These are phyloP conservation scores for Gymnopilus dilepis DNA, from an alignment of 768 basidiomycete species.

Conservation along the genomic window DNA sequence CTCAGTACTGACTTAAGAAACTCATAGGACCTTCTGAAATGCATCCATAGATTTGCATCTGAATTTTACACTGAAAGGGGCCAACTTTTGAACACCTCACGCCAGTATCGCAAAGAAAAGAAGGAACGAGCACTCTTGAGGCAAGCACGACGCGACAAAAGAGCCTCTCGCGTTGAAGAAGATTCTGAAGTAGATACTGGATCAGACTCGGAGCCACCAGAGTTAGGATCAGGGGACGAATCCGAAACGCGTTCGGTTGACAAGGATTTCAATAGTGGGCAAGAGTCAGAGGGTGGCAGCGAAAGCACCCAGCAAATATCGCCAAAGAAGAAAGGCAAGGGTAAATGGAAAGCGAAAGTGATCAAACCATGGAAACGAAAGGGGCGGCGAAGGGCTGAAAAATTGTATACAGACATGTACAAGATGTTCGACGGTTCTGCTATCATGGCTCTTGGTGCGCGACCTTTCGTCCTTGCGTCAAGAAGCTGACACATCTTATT, in stretches of 20 bases:
- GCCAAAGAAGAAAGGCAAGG: neutral
- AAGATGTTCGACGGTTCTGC: conserved; percentile 75
- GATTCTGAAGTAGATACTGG: conserved; percentile 19
- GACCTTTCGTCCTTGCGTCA: neutral
- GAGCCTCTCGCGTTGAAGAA: neutral
- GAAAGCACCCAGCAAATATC: conserved; percentile 13
- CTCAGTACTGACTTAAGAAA: neutral
- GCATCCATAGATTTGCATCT: conserved; percentile 51
- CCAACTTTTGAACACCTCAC: conserved; percentile 57
- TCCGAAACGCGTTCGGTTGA: conserved; percentile 4
- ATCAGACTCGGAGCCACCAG: conserved; percentile 3
- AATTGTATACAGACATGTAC: conserved; percentile 68
- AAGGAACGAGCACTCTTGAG: conserved; percentile 33
- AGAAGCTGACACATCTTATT: neutral
- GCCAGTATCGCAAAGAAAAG: conserved; percentile 49
- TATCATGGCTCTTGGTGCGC: conserved; percentile 71
- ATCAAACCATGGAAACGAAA: conserved; percentile 10
- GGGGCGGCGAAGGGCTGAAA: conserved; percentile 20
- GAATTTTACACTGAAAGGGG: conserved; percentile 67
- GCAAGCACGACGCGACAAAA: neutral
- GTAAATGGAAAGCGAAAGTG: conserved; percentile 27
- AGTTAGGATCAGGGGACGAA: conserved; percentile 1
- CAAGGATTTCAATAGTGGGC: conserved; percentile 18
- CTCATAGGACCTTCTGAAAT: conserved; percentile 53
- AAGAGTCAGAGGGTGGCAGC: conserved; percentile 12